phyloP scores from a whole-genome alignment of 2,329 filamentous ascomycete species.

The Piedraia hortae region DNA sequence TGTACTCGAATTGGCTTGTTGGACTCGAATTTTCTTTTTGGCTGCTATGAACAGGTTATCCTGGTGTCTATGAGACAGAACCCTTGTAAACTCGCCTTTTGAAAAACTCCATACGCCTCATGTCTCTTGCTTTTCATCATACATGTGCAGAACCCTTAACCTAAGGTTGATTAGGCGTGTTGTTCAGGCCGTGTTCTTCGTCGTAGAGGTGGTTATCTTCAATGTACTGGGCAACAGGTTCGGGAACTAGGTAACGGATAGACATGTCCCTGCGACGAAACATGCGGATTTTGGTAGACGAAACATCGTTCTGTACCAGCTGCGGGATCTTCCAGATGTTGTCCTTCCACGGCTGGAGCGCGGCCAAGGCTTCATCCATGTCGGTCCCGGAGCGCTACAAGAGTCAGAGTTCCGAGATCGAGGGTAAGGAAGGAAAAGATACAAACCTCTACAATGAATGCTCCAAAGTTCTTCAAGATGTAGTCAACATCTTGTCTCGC shows the following conservation, averaged over 20 bases:
- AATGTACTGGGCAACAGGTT: slow-evolving; percentile 35
- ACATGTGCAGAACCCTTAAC: too few species aligned
- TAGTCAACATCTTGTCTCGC: slow-evolving; percentile 60
- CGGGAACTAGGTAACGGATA: slow-evolving; percentile 48
- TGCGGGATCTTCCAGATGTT: slow-evolving; percentile 76
- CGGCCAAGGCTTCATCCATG: slow-evolving; percentile 64
- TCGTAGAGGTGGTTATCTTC: slow-evolving; percentile 14
- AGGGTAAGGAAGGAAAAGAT: background rate
- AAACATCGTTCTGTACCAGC: slow-evolving; percentile 65
- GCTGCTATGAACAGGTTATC: too few species aligned
- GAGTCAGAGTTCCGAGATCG: slow-evolving; percentile 30
- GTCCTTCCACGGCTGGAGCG: slow-evolving; percentile 53
- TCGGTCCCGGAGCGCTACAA: slow-evolving; percentile 71
- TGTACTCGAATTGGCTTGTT: too few species aligned
- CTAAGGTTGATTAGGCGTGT: too few species aligned
- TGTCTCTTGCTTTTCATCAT: too few species aligned
- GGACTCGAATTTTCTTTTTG: too few species aligned
- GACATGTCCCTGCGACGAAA: slow-evolving; percentile 59
- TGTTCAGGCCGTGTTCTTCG: too few species aligned
- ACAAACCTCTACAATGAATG: slow-evolving; percentile 38
- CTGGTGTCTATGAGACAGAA: too few species aligned
- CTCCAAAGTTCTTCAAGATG: slow-evolving; percentile 58
- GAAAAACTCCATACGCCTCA: too few species aligned
- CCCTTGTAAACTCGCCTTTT: too few species aligned
- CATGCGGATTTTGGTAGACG: slow-evolving; percentile 55